These are phyloP conservation scores for Deinandra increscens DNA, from an alignment of 129 eudicot genomes.

Conservation along the genomic window DNA sequence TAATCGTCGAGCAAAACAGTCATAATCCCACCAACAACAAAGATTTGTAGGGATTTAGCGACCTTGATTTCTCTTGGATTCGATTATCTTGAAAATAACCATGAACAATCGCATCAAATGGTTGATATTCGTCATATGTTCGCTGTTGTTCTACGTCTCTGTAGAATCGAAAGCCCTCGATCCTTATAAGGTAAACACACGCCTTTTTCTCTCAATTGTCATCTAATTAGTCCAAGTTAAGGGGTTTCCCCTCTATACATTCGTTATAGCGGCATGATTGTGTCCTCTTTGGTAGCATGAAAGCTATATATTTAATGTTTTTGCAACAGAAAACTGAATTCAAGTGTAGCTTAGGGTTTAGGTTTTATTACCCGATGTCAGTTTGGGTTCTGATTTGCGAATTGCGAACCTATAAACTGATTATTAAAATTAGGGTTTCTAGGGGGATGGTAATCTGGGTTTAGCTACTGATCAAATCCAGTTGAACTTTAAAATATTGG, in stretches of 20 bases:
- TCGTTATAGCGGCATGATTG: not conserved
- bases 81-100: not conserved
- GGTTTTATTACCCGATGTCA: conserved; percentile 12
- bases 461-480: conserved; percentile 10
- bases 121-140: conserved; percentile 15
- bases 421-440: conserved; percentile 17
- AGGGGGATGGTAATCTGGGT: not conserved
- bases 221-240: not conserved
- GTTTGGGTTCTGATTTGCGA: not conserved
- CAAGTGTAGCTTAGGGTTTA: not conserved
- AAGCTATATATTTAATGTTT: not conserved
- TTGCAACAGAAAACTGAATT: not conserved
- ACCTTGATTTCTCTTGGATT: conserved; percentile 8
- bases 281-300: not conserved
- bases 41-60: not conserved
- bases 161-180: conserved; percentile 57
- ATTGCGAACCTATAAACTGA: conserved; percentile 1
- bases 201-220: not conserved
- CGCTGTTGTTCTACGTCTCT: conserved; percentile 21
- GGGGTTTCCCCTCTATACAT: not conserved
- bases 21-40: conserved; percentile 1
- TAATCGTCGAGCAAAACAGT: not conserved
- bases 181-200: conserved; percentile 65
- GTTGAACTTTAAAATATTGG: conserved; percentile 9
- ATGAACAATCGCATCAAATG: conserved; percentile 28